Conservation (phyloP, 306 rosid species). For the Pyrus bretschneideri region DNA sequence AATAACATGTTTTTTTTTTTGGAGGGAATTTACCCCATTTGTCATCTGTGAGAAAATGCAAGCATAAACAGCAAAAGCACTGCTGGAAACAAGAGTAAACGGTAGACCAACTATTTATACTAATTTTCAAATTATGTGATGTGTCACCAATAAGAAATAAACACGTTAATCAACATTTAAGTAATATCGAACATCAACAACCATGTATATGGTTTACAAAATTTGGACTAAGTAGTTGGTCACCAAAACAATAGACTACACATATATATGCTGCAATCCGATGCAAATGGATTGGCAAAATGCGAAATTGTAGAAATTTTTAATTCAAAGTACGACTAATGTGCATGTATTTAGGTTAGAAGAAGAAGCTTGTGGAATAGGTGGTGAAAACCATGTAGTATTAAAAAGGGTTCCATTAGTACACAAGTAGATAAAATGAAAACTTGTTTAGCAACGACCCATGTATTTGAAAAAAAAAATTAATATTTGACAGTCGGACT, state of each 20-base stretch:
- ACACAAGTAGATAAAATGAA: neutral
- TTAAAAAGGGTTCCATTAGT: neutral
- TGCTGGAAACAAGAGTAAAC: neutral
- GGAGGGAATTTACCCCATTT: neutral
- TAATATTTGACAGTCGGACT: neutral
- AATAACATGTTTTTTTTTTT: neutral
- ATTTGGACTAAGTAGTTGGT: no score
- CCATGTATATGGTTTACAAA: no score
- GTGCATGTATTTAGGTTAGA: neutral
- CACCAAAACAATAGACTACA: no score
- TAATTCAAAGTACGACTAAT: neutral
- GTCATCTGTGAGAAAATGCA: neutral
- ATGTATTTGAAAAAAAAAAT: neutral
- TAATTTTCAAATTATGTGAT: no score
- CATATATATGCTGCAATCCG: neutral
- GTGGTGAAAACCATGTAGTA: neutral
- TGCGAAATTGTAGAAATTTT: neutral
- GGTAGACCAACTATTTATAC: no score
- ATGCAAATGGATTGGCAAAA: neutral
- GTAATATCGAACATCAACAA: no score
- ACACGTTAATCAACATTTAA: no score
- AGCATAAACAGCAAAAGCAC: neutral
- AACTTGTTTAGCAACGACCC: neutral
- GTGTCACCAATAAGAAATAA: no score
- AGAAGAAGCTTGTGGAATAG: conserved; percentile 4